Evolutionary conservation across 2,329 filamentous ascomycete genomes (phyloP).

Genomic region (Sclerotinia borealis): DNA sequence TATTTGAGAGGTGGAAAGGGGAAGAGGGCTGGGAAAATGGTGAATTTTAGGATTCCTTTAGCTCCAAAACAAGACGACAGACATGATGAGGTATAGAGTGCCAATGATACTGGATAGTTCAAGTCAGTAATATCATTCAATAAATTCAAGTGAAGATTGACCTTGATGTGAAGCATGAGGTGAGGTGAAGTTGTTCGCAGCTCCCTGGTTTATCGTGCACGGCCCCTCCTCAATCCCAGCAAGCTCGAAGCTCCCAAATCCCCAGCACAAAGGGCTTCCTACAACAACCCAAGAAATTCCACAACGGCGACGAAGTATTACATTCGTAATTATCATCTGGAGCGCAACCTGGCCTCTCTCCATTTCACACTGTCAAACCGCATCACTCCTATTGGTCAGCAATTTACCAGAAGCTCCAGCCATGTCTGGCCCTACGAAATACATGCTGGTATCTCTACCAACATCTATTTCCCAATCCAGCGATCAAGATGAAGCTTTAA

Average conservation of each 20-base stretch:
- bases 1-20: background rate
- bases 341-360: background rate
- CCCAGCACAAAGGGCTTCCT: background rate
- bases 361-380: too few species aligned
- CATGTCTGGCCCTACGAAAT: slow-evolving; percentile 45
- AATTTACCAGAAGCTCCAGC: slow-evolving; percentile 8
- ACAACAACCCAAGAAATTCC: background rate
- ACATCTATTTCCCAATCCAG: slow-evolving; percentile 77
- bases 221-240: slow-evolving; percentile 11
- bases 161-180: background rate
- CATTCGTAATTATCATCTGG: background rate
- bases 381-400: background rate
- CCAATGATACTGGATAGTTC: background rate
- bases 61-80: background rate
- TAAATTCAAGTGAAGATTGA: background rate
- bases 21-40: background rate
- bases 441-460: slow-evolving; percentile 85
- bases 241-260: slow-evolving; percentile 14
- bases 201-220: slow-evolving; percentile 13
- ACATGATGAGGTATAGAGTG: too few species aligned
- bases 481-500: slow-evolving; percentile 75
- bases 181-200: slow-evolving; percentile 1
- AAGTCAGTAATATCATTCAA: background rate
- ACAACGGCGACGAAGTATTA: background rate
- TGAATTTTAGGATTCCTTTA: background rate